Conservation (phyloP, 2,329 filamentous ascomycete genomes). For the Diplodia scrobiculata region DNA sequence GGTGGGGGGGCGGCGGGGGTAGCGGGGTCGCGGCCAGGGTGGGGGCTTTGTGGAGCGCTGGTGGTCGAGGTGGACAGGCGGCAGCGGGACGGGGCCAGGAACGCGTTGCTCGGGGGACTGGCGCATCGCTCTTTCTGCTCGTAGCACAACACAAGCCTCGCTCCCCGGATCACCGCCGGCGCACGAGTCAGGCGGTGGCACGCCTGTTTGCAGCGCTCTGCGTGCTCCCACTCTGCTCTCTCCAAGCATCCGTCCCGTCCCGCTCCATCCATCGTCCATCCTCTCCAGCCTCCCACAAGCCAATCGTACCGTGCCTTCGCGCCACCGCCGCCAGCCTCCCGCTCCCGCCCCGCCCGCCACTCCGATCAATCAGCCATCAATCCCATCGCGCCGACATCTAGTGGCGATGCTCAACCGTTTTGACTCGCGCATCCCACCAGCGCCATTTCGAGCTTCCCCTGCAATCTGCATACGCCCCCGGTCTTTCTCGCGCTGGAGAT, state of each 20-base stretch:
- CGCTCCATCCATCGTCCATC: too few species aligned
- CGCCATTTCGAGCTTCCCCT: neutral
- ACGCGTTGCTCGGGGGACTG: neutral
- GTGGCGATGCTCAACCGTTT: neutral
- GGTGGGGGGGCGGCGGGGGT: neutral
- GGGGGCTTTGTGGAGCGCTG: neutral
- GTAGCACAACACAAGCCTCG: neutral
- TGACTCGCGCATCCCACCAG: neutral
- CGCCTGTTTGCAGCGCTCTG: neutral
- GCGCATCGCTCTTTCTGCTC: neutral
- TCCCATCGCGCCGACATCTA: too few species aligned
- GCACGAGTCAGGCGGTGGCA: constrained; percentile 9
- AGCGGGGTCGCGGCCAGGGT: neutral
- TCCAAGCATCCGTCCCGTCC: too few species aligned
- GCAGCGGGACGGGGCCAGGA: neutral
- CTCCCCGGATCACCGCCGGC: constrained; percentile 13
- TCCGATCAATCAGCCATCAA: neutral
- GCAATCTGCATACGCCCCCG: neutral
- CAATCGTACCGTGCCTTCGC: too few species aligned
- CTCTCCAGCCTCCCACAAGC: too few species aligned
- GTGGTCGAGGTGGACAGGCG: neutral
- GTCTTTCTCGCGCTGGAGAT: neutral
- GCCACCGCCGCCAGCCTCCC: constrained; percentile 5
- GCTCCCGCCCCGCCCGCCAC: neutral
- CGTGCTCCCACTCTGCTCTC: too few species aligned